phyloP scores from a whole-genome alignment of 495 filamentous ascomycete genomes.

The Talaromyces thailandensis region DNA sequence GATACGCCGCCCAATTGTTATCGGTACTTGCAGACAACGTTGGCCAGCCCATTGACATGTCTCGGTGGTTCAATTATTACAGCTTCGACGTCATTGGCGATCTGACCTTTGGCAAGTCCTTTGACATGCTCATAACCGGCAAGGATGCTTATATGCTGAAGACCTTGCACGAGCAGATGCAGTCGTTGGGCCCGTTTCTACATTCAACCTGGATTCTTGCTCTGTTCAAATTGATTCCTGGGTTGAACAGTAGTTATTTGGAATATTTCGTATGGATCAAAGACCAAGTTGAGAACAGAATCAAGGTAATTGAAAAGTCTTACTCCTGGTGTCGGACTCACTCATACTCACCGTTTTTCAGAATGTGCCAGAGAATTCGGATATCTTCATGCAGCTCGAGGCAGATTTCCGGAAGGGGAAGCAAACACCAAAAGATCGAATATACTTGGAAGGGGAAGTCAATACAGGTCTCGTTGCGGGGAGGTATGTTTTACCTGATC shows the following conservation, averaged over 20 bases:
- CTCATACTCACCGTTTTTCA: not conserved
- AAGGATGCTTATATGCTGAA: slow-evolving; percentile 10
- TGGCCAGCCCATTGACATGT: slow-evolving; percentile 19
- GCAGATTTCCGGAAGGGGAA: not conserved
- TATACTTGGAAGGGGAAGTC: slow-evolving; percentile 18
- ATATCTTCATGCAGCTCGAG: slow-evolving; percentile 1
- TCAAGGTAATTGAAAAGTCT: not conserved
- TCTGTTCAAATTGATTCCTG: slow-evolving; percentile 3
- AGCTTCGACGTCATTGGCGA: slow-evolving; percentile 42
- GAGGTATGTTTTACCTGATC: not conserved
- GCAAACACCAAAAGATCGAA: slow-evolving; percentile 9
- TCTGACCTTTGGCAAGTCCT: slow-evolving; percentile 35
- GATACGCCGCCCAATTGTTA: slow-evolving; percentile 11
- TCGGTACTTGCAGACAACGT: slow-evolving; percentile 3
- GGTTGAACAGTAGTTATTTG: slow-evolving; percentile 5
- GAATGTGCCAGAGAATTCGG: slow-evolving; percentile 6
- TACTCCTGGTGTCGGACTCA: not conserved
- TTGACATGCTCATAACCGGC: slow-evolving; percentile 25
- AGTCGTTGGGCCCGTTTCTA: slow-evolving; percentile 7
- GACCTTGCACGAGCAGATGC: slow-evolving; percentile 20
- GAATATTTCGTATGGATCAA: slow-evolving; percentile 2
- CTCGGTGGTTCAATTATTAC: slow-evolving; percentile 31
- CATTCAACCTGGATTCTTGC: slow-evolving; percentile 2
- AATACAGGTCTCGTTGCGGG: slow-evolving; percentile 27
- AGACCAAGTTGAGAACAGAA: not conserved